Evolutionary conservation across 2,329 filamentous ascomycete genomes (phyloP).

Genomic region (Neonectria neomacrospora): DNA sequence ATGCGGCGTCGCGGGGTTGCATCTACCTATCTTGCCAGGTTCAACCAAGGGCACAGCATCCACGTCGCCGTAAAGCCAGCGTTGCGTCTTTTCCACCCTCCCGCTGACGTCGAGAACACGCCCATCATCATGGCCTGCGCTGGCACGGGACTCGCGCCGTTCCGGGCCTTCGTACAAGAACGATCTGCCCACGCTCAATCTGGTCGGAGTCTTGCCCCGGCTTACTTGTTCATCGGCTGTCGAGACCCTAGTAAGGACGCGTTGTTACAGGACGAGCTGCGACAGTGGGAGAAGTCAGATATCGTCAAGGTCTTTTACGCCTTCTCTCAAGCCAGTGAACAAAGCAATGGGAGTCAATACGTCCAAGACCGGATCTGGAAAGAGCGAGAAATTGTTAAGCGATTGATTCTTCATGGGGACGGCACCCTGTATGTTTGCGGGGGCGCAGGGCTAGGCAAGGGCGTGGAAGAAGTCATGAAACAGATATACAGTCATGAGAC

Average conservation of each 20-base stretch:
- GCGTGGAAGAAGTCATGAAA: conserved; percentile 18
- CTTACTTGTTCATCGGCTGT: conserved; percentile 63
- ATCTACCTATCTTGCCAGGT: conserved; percentile 65
- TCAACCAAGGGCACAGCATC: conserved; percentile 53
- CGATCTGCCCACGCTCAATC: conserved; percentile 63
- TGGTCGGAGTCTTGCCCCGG: conserved; percentile 63
- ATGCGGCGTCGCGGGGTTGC: conserved; percentile 63
- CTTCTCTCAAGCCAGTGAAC: conserved; percentile 46
- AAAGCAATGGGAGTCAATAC: conserved; percentile 21
- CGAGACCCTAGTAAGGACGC: conserved; percentile 56
- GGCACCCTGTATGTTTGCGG: conserved; percentile 25
- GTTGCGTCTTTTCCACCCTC: conserved; percentile 56
- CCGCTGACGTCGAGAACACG: conserved; percentile 52
- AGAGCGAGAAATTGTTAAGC: conserved; percentile 8
- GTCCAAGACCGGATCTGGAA: conserved; percentile 23
- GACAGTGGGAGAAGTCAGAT: conserved; percentile 58
- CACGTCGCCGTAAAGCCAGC: conserved; percentile 58
- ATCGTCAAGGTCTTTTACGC: conserved; percentile 67
- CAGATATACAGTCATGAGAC: conserved; percentile 7
- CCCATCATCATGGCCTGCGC: conserved; percentile 61
- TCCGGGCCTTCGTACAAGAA: conserved; percentile 69
- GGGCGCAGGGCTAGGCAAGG: conserved; percentile 19
- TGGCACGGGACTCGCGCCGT: conserved; percentile 66
- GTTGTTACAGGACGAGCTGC: conserved; percentile 57
- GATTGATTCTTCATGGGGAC: conserved; percentile 9